Conservation (phyloP, 2,329 filamentous ascomycete genomes). For the Hysterium pulicare region DNA sequence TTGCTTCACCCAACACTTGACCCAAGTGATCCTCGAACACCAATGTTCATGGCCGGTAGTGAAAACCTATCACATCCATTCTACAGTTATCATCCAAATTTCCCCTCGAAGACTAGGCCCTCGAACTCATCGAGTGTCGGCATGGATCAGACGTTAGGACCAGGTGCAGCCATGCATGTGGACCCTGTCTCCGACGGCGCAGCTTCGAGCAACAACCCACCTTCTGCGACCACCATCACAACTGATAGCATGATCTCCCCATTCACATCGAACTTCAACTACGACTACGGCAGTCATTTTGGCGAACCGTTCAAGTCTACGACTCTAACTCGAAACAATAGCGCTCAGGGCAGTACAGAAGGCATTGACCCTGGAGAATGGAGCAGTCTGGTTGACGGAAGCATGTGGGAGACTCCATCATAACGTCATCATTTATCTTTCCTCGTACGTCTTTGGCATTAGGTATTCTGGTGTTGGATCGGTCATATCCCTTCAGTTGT, state of each 20-base stretch:
- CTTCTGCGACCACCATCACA: slow-evolving; percentile 16
- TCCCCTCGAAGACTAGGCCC: slow-evolving; percentile 26
- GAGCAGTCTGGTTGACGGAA: slow-evolving; percentile 22
- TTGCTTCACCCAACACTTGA: slow-evolving; percentile 48
- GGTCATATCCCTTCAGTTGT: no score
- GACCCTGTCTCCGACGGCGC: slow-evolving; percentile 14
- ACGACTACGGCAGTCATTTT: slow-evolving; percentile 13
- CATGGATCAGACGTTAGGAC: slow-evolving; percentile 41
- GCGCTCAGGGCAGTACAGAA: slow-evolving; percentile 17
- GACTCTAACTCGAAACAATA: slow-evolving; percentile 11
- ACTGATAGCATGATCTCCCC: slow-evolving; percentile 21
- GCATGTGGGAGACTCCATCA: slow-evolving; percentile 8
- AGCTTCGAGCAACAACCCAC: slow-evolving; percentile 10
- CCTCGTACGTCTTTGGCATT: not conserved
- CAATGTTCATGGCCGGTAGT: slow-evolving; percentile 47
- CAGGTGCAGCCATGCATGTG: slow-evolving; percentile 24
- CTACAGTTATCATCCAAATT: slow-evolving; percentile 47
- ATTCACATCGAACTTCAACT: slow-evolving; percentile 14
- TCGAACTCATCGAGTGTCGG: slow-evolving; percentile 12
- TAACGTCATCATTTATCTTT: not conserved
- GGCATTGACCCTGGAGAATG: slow-evolving; percentile 22
- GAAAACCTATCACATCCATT: slow-evolving; percentile 39
- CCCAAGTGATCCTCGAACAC: slow-evolving; percentile 43
- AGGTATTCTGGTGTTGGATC: no score
- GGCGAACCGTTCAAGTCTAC: slow-evolving; percentile 14